These are phyloP conservation scores for Albizia julibrissin DNA, from an alignment of 306 rosid species.

Conservation along the genomic window DNA sequence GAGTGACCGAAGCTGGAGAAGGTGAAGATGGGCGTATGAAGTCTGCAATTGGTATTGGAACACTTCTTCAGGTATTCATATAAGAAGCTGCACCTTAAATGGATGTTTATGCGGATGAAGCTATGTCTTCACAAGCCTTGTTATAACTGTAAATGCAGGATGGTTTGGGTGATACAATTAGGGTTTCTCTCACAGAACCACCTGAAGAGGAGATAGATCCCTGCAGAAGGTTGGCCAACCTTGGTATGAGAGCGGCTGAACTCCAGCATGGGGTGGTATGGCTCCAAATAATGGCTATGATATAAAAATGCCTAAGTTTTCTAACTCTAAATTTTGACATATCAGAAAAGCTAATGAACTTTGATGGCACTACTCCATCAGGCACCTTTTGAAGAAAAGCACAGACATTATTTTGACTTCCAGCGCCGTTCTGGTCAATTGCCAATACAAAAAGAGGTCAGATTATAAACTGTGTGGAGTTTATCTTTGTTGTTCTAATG, in stretches of 20 bases:
- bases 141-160: constrained; percentile 53
- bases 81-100: constrained; percentile 5
- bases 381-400: constrained; percentile 94
- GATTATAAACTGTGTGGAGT: constrained; percentile 10
- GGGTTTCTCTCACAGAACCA: constrained; percentile 98
- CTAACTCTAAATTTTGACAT: constrained; percentile 14
- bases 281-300: constrained; percentile 34
- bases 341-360: constrained; percentile 20
- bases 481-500: neutral
- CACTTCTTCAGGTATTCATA: constrained; percentile 91
- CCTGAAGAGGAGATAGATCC: constrained; percentile 99
- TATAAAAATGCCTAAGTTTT: constrained; percentile 21
- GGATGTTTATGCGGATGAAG: neutral
- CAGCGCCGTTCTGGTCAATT: constrained; percentile 95
- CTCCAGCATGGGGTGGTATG: constrained; percentile 96
- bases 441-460: constrained; percentile 90
- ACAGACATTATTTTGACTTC: constrained; percentile 89
- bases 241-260: constrained; percentile 81
- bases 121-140: neutral
- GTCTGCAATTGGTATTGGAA: constrained; percentile 98
- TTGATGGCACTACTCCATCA: constrained; percentile 44
- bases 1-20: constrained; percentile 99
- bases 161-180: constrained; percentile 95
- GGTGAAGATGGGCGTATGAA: constrained; percentile 99
- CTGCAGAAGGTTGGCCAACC: constrained; percentile 85